Base-by-base conservation (phyloP, 176 grass and related monocot species). In the Cenchrus americanus region DNA sequence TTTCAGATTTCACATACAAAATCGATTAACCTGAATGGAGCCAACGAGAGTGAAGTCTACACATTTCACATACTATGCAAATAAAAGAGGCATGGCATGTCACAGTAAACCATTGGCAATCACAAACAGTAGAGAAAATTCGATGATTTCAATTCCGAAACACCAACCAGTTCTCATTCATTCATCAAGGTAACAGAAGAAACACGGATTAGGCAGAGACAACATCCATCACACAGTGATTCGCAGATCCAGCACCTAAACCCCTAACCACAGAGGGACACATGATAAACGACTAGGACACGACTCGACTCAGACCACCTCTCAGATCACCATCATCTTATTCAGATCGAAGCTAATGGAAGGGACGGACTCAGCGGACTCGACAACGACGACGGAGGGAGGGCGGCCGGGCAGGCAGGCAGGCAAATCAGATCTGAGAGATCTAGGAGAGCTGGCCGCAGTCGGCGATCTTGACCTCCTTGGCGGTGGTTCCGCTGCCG, bases 31-130 rank as follows among this genome's bases (percentile, higher is more conserved):
- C 87, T 90, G 82, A 86, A 97, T 88, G 62, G 1, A 7, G 0
- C 83, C 87, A 70, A 95, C 91, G 82, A 91, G 48, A 51, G 50
- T 12, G 4, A 44, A 91, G n/a, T 92, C 92, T 1, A 88, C 94
- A 69, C 88, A 94, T 37, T 37, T 37, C 34, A 65, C 94, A 92
- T 19, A 90, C 27, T n/a, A 30, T 2, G n/a, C 34, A 37, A 37
- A 37, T 13, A 79, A 76, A 91, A 68, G 21, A 80, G 64, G 43
- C 42, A 77, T 34, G 30, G 10, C n/a, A 84, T n/a, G 58, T 79
- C 6, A 59, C 65, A 49, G 77, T 14, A 74, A 67, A 43, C 13
- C 2, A 47, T 10, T 63, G 41, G 6, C 40, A 24, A 5, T 37
- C 34, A 37, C 34, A 37, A 37, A 37, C 34, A 37, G 34, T 37